Base-by-base conservation (phyloP, 129 eudicot species). In the Chrysanthemum seticuspe region DNA sequence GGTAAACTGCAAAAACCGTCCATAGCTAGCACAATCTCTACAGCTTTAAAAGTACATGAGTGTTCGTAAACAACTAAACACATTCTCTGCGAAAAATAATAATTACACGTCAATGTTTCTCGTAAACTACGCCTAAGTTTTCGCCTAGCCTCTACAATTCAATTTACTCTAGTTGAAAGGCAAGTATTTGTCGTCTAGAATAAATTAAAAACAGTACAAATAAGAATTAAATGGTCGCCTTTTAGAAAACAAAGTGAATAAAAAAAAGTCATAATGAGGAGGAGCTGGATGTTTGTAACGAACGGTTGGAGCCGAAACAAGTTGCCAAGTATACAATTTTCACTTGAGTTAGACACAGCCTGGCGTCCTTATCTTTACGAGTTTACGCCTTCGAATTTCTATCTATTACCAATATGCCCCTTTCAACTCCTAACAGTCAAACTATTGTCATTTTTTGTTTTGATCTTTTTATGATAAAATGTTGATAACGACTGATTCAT, bases 301-400 rank as follows among this genome's bases (percentile, higher is more conserved):
- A 67, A 54, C 36, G 71, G 71, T 47, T 19, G 56, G 40, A 47
- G 71, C 8, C 36, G 70, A 66, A 10, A 66, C 75, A 74, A 71
- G 71, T 71, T 54, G 45, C 45, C 45, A 36, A 36, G 9, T 36
- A 36, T 16, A 19, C 34, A 65, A 45, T 54, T 67, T 67, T 47
- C 54, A 45, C 71, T 67, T 67, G 57, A 45, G 40, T 78, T 78
- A 19, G 73, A 85, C 90, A 86, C 87, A 86, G 91, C 60, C 87
- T 86, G 87, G 80, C 91, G 48, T 70, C 47, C 67, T 76, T 74
- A 73, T 54, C 25, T 40, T 60, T n/a, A 3, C 31, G 3, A 36
- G 9, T 36, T 36, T 36, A 36, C 45, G 25, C 83, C 85, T 69
- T 72, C 13, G 62, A 62, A 34, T 6, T 51, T 3, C 44, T 23